Conservation (phyloP, 2,329 filamentous ascomycete genomes). For the Sodiomyces alkalinus region DNA sequence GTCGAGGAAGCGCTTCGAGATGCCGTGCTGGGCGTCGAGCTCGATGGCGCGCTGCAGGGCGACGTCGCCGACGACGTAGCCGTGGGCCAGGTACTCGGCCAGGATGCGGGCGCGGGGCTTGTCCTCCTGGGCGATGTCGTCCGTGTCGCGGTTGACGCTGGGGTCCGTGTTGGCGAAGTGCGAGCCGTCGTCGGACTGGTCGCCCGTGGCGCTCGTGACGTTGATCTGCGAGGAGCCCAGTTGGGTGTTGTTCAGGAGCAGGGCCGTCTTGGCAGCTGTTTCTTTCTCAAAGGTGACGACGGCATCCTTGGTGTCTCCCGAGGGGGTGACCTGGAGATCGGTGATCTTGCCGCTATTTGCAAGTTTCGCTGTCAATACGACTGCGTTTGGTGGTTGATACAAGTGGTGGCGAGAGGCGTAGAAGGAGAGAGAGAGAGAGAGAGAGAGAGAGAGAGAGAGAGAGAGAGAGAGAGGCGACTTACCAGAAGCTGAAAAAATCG, state of each 20-base stretch:
- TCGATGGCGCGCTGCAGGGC: conserved; percentile 73
- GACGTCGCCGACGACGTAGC: conserved; percentile 64
- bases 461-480: conserved; percentile 21
- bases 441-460: no score
- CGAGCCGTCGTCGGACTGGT: conserved; percentile 43
- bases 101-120: conserved; percentile 90
- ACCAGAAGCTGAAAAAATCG: conserved; percentile 97
- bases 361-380: no score
- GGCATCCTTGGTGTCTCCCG: conserved; percentile 60
- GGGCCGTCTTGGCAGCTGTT: conserved; percentile 89
- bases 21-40: conserved; percentile 79
- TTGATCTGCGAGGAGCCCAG: conserved; percentile 76
- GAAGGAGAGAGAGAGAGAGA: conserved; percentile 1
- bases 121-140: conserved; percentile 83
- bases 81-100: conserved; percentile 92
- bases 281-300: conserved; percentile 96
- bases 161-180: conserved; percentile 36
- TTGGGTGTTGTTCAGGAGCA: conserved; percentile 93
- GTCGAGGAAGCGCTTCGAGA: conserved; percentile 63
- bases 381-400: conserved; percentile 3
- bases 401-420: neutral
- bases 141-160: conserved; percentile 40
- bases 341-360: conserved; percentile 91
- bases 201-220: conserved; percentile 51
- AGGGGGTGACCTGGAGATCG: conserved; percentile 58